Evolutionary conservation across 441 rosid species (phyloP).

Genomic region (Bruguiera hainesii): DNA sequence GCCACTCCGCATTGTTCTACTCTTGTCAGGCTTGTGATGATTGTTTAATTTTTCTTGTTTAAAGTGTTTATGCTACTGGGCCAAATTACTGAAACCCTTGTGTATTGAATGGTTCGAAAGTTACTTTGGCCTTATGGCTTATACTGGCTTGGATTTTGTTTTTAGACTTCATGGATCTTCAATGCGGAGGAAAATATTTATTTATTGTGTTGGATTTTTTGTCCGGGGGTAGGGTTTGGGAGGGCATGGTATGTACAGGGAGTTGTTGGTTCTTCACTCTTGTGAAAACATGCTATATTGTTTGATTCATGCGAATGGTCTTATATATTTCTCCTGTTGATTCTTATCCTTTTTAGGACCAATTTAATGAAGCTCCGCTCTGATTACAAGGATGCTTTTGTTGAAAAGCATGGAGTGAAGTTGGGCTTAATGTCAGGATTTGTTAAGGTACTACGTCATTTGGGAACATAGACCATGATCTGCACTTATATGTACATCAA

Average conservation of each 20-base stretch:
- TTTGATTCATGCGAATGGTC: neutral
- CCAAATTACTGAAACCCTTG: neutral
- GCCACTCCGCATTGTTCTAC: neutral
- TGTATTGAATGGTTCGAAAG: neutral
- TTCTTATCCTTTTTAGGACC: constrained; percentile 44
- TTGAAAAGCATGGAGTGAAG: constrained; percentile 88
- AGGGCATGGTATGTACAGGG: too few relatives aligned
- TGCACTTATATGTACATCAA: neutral
- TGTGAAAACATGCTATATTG: neutral
- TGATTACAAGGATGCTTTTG: constrained; percentile 85
- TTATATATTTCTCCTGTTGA: neutral
- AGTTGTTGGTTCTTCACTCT: neutral
- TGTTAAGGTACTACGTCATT: constrained; percentile 39
- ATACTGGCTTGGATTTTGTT: too few relatives aligned
- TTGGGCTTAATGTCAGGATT: constrained; percentile 93
- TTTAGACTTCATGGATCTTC: too few relatives aligned
- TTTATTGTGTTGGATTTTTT: too few relatives aligned
- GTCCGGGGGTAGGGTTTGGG: too few relatives aligned
- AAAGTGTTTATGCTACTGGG: neutral
- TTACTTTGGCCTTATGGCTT: neutral
- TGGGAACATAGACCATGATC: neutral
- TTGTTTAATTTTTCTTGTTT: neutral
- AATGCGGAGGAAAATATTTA: too few relatives aligned
- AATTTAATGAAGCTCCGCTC: constrained; percentile 96
- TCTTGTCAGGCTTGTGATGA: neutral